Evolutionary conservation across 2,329 filamentous ascomycete genomes (phyloP), one percentile per base, ranked within the genome.

Genomic region (Aspergillus quadrilineatus): DNA sequence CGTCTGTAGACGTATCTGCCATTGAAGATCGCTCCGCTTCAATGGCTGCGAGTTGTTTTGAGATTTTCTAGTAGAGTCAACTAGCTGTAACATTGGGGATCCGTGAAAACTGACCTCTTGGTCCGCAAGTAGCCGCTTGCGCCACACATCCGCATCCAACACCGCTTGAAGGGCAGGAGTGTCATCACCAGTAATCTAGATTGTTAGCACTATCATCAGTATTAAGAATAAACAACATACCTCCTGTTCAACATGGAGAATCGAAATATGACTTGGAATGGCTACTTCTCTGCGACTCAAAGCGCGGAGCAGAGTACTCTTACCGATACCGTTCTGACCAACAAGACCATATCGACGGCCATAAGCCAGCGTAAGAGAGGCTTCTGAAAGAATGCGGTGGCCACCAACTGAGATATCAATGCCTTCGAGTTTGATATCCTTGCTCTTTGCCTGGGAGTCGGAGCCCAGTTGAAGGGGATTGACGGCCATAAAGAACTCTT

Each of bases 401-500:
- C 93, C 93, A 60, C 90, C 87, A 69, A 99, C 97, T 43, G 91
- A 89, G 53, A 99, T 89, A 75, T 99, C 94, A 70, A 96, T 91
- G 67, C 90, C 92, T 76, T 99, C 94, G 65, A 99, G 81, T 79
- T 97, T 99, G 82, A 99, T 92, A 72, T 99, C 94, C 82, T 99
- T 99, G 75, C 92, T 96, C 86, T 97, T 99, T 32, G 87, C 83
- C 58, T 87, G 75, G 55, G 84, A 75, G 63, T 82, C 86, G 22
- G 82, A 78, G 53, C 92, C 93, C 59, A 97, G 69, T 72, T 97
- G 93, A 61, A 99, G 83, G 59, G 94, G 94, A 75, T 99, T 99
- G 80, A 99, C 94, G 53, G 91, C 89, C 94, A 99, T 97, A 84
- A 96, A 99, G 78, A 99, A 97, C 73, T 99, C 94, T 77, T 99